A percentile compares a stretch with the other conserved stretches of the same genome.
phyloP scores from a whole-genome alignment of 768 basidiomycete genomes.

The Austroboletus eburneus region DNA sequence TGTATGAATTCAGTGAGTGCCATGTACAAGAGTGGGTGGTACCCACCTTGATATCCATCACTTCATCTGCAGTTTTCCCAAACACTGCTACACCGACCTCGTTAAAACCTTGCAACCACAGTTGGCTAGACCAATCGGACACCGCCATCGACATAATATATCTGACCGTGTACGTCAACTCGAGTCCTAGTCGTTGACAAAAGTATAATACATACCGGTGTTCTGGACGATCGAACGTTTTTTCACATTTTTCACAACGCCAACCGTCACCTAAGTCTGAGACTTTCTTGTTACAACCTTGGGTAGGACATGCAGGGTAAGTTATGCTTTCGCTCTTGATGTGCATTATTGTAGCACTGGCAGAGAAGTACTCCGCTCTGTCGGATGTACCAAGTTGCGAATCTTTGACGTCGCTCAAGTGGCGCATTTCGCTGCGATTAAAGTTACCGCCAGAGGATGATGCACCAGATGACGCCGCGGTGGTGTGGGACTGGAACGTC shows the following conservation, averaged over 20 bases:
- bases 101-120: slow-evolving; percentile 95
- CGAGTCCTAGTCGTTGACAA: slow-evolving; percentile 1
- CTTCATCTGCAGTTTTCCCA: slow-evolving; percentile 72
- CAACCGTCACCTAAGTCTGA: slow-evolving; percentile 63
- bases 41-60: slow-evolving; percentile 66
- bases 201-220: slow-evolving; percentile 56
- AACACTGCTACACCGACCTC: slow-evolving; percentile 79
- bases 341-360: slow-evolving; percentile 81
- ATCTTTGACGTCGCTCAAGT: slow-evolving; percentile 74
- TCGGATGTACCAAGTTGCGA: slow-evolving; percentile 72
- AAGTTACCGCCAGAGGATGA: slow-evolving; percentile 42
- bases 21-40: not conserved
- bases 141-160: slow-evolving; percentile 84
- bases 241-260: slow-evolving; percentile 92
- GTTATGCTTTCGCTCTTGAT: slow-evolving; percentile 77
- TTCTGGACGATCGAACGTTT: slow-evolving; percentile 63
- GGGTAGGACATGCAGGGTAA: slow-evolving; percentile 85
- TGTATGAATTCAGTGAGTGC: slow-evolving; percentile 24
- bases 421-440: slow-evolving; percentile 69
- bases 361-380: slow-evolving; percentile 74
- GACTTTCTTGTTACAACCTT: slow-evolving; percentile 89
- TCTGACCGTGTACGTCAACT: slow-evolving; percentile 32
- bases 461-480: slow-evolving; percentile 33
- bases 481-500: slow-evolving; percentile 71
- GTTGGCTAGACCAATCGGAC: slow-evolving; percentile 84